These are phyloP conservation scores for Melanogaster broomeanus DNA, from an alignment of 768 basidiomycete species.

Conservation along the genomic window DNA sequence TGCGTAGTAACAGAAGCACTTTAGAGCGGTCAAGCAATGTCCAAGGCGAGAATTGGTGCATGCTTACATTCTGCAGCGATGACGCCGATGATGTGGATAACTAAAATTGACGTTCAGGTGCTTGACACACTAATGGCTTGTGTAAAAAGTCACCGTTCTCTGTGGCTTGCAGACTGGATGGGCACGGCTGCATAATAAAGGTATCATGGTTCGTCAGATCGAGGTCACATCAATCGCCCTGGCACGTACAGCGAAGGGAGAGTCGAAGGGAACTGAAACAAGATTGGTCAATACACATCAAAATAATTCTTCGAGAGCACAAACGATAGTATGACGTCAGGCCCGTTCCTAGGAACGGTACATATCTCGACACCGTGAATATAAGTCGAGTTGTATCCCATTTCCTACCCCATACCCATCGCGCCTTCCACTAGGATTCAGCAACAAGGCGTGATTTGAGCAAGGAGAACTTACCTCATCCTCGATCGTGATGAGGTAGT, in stretches of 20 bases:
- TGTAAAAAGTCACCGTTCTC: slow-evolving; percentile 9
- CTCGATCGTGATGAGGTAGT: slow-evolving; percentile 8
- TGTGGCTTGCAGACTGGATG: background rate
- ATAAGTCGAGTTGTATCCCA: slow-evolving; percentile 15
- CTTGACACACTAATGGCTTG: background rate
- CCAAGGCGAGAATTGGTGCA: background rate
- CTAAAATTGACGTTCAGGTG: background rate
- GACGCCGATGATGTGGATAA: slow-evolving; percentile 7
- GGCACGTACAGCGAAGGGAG: slow-evolving; percentile 5
- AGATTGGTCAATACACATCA: too few relatives aligned
- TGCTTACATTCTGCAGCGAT: slow-evolving; percentile 5
- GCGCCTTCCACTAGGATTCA: slow-evolving; percentile 4
- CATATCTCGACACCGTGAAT: slow-evolving; percentile 21
- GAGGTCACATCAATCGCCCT: background rate
- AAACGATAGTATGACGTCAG: slow-evolving; percentile 17
- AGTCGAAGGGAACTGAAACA: slow-evolving; percentile 5
- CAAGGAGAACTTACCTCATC: slow-evolving; percentile 2
- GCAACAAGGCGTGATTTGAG: too few relatives aligned
- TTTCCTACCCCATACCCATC: slow-evolving; percentile 17
- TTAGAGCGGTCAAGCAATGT: background rate
- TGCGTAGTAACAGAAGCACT: slow-evolving; percentile 20
- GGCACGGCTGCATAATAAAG: slow-evolving; percentile 2
- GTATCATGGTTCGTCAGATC: too few relatives aligned
- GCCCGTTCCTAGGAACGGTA: slow-evolving; percentile 14
- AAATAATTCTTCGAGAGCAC: background rate